Percentiles rank a stretch among this genome's conserved stretches.
phyloP scores from a whole-genome alignment of 331 rosid genomes.

The Spiraea crenata region DNA sequence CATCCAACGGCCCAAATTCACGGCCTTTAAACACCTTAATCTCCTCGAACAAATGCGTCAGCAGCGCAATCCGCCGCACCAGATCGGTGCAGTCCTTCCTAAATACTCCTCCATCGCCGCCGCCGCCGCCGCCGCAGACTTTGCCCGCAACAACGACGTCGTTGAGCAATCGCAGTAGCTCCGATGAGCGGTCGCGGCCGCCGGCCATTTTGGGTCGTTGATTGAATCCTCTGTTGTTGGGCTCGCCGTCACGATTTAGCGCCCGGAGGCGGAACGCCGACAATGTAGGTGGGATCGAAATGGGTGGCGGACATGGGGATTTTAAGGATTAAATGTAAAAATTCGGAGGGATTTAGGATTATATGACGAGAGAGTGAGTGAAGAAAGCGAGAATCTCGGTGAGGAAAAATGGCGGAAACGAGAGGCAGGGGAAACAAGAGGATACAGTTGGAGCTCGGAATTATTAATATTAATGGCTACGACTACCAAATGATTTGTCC shows the following conservation, averaged over 20 bases:
- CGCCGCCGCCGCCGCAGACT: conserved; percentile 27
- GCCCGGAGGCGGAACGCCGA: not conserved
- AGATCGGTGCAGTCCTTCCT: conserved; percentile 88
- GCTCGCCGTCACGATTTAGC: not conserved
- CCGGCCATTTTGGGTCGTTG: conserved; percentile 51
- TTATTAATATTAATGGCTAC: no score
- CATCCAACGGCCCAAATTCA: conserved; percentile 22
- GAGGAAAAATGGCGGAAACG: conserved; percentile 2
- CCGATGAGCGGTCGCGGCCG: conserved; percentile 46
- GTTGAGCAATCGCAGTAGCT: conserved; percentile 48
- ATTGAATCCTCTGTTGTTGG: conserved; percentile 17
- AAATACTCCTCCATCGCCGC: conserved; percentile 29
- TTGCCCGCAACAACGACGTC: conserved; percentile 47
- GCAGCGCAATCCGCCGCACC: conserved; percentile 89
- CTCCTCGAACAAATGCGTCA: conserved; percentile 81
- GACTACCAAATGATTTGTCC: no score
- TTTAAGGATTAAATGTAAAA: not conserved
- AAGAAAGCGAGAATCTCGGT: conserved; percentile 41
- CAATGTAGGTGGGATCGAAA: not conserved
- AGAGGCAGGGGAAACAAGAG: conserved; percentile 26
- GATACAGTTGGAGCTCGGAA: conserved; percentile 59
- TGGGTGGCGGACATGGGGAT: conserved; percentile 14
- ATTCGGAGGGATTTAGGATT: not conserved
- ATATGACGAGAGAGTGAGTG: conserved; percentile 2
- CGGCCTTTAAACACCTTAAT: conserved; percentile 46